Evolutionary conservation across 164 flowering plant species (phyloP), one percentile per base, ranked within the genome.

Genomic region (Vitis rotundifolia): DNA sequence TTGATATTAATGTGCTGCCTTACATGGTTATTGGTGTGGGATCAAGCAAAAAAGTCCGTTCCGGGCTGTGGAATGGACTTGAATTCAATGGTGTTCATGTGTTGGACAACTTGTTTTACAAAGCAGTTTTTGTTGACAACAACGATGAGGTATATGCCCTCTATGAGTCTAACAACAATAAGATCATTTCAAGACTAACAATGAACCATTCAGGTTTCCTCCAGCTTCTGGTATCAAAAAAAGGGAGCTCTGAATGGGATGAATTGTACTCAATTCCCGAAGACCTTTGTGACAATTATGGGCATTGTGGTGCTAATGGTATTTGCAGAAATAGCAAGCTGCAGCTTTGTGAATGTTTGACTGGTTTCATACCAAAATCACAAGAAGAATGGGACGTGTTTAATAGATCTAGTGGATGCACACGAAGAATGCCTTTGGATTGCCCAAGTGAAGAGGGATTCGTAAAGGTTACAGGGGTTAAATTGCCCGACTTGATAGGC

Each of bases 361-460:
- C 18, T 2, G 82, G 79, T 3, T 79, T 68, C 59, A 48, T 2
- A 8, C 77, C 82, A 2, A 67, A 63, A 55, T 61, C 61, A 10
- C 49, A n/a, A 11, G 2, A 49, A 0, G 70, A 76, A 11, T 76
- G 75, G 82, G 15, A 44, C 3, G 1, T 37, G 7, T 1, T 31
- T 3, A 47, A 70, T 51, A 52, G 64, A 53, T 55, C 71, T 5
- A 48, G 49, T 2, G 77, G 81, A 3, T 79, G 79, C n/a, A 19
- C 48, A 3, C 31, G 70, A 13, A 67, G 51, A 16, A 48, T 9
- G 1, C 52, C n/a, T 2, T 37, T 59, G 47, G 50, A 22, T 19
- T 79, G 82, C 11, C 9, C 5, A 13, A 9, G 51, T 1, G 73
- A 58, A 15, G 71, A 49, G 3, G 71, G 71, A 13, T 73, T 73